These are phyloP conservation scores for Poteriospumella lacustris DNA, from an alignment of 108 stramenopile genomes.

Conservation along the genomic window DNA sequence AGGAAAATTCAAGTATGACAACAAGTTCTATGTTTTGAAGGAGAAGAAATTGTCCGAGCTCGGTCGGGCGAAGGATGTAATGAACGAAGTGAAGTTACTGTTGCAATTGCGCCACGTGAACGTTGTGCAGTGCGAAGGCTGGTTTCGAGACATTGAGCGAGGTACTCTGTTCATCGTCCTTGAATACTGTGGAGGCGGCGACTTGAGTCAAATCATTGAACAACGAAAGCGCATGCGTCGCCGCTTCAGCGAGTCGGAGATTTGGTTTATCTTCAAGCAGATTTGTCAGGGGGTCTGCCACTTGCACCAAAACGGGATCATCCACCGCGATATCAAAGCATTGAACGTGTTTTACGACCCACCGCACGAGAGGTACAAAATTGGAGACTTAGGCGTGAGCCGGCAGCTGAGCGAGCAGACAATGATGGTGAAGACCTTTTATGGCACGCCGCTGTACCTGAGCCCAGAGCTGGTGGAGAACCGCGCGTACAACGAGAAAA, in stretches of 20 bases:
- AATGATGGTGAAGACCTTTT: constrained; percentile 24
- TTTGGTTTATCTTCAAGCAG: constrained; percentile 16
- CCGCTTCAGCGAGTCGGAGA: not conserved
- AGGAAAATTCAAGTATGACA: constrained; percentile 12
- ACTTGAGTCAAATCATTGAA: constrained; percentile 16
- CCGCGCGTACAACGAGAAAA: constrained; percentile 34
- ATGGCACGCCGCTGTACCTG: constrained; percentile 46
- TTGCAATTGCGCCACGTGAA: constrained; percentile 12
- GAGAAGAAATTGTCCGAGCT: constrained; percentile 10
- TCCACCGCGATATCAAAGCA: constrained; percentile 41
- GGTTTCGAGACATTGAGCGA: not conserved
- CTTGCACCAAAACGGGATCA: constrained; percentile 32
- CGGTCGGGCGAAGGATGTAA: not conserved
- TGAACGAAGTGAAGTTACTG: constrained; percentile 23
- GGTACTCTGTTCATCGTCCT: constrained; percentile 30
- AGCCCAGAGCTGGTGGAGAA: constrained; percentile 40
- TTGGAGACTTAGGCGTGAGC: constrained; percentile 42
- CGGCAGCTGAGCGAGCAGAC: constrained; percentile 35
- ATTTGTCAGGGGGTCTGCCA: constrained; percentile 30
- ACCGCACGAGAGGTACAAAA: not conserved
- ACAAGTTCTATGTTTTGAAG: constrained; percentile 10
- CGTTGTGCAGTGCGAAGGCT: constrained; percentile 6
- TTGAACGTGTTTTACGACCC: not conserved
- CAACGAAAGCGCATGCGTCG: not conserved
- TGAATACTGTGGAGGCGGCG: constrained; percentile 34